Conservation (phyloP, 805 yeast species). For the Pichia membranifaciens region DNA sequence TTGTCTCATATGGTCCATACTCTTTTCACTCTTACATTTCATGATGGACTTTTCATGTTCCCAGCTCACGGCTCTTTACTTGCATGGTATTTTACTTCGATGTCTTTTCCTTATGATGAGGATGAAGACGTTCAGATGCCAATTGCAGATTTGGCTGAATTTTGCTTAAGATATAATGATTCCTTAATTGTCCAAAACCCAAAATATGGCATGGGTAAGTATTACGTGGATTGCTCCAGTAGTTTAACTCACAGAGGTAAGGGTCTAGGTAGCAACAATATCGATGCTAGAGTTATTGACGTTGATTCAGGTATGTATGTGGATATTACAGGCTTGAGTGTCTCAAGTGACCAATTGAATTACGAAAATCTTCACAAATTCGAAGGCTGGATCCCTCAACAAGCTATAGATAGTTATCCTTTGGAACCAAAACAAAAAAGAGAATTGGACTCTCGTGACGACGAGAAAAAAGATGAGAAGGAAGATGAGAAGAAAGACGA, state of each 20-base stretch:
- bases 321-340: constrained; percentile 63
- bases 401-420: neutral
- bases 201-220: constrained; percentile 27
- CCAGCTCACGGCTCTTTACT: constrained; percentile 35
- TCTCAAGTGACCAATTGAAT: constrained; percentile 31
- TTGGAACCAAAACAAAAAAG: neutral
- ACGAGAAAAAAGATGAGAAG: neutral
- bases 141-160: constrained; percentile 42
- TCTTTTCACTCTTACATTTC: constrained; percentile 40
- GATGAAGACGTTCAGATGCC: constrained; percentile 50
- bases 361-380: neutral
- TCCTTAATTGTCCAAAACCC: constrained; percentile 38
- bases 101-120: constrained; percentile 50
- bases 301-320: constrained; percentile 64
- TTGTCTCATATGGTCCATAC: constrained; percentile 38
- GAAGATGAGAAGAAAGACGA: neutral
- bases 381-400: constrained; percentile 6
- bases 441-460: neutral
- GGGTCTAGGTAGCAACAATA: constrained; percentile 57
- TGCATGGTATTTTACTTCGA: constrained; percentile 46
- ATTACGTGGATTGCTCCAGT: constrained; percentile 35
- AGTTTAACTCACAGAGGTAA: constrained; percentile 47
- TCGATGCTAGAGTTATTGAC: constrained; percentile 71
- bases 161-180: constrained; percentile 40
- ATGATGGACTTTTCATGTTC: constrained; percentile 34